A percentile compares a stretch with the other conserved stretches of the same genome.
Evolutionary conservation across 306 rosid species (phyloP).

Genomic region (Biancaea sappan): DNA sequence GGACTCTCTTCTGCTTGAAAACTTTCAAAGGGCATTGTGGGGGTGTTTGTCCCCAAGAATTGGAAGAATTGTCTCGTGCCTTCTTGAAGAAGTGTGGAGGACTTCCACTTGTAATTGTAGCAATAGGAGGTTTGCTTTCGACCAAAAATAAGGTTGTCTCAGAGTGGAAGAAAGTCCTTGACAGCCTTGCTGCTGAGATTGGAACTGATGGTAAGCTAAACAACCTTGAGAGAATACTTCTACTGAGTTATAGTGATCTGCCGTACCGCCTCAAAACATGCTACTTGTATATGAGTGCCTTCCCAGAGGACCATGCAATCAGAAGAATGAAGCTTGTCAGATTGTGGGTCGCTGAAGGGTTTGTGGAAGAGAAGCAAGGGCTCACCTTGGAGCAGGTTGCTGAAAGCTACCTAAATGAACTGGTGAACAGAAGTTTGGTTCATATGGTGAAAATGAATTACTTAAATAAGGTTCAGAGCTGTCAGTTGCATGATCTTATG

Average conservation of each 20-base stretch:
- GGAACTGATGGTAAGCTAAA: neutral
- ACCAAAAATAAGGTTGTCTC: neutral
- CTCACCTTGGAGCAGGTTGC: neutral
- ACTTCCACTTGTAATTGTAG: neutral
- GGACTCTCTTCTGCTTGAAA: neutral
- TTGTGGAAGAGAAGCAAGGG: neutral
- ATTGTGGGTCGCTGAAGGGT: neutral
- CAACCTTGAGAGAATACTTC: neutral
- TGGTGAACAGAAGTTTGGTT: neutral
- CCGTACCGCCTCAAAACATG: neutral
- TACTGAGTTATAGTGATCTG: neutral
- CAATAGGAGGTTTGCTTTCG: neutral
- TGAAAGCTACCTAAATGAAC: neutral
- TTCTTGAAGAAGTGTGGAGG: neutral
- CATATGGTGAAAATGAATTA: neutral
- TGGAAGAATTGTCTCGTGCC: neutral
- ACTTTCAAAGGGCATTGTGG: neutral
- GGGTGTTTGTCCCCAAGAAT: neutral
- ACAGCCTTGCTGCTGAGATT: neutral
- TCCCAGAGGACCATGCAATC: neutral
- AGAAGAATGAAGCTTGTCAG: neutral
- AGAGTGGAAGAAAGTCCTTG: neutral
- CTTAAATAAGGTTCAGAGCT: neutral
- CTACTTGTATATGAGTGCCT: neutral
- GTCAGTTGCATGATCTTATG: neutral